Evolutionary conservation across 805 yeast genomes (phyloP).

Genomic region (Ogataea henricii): DNA sequence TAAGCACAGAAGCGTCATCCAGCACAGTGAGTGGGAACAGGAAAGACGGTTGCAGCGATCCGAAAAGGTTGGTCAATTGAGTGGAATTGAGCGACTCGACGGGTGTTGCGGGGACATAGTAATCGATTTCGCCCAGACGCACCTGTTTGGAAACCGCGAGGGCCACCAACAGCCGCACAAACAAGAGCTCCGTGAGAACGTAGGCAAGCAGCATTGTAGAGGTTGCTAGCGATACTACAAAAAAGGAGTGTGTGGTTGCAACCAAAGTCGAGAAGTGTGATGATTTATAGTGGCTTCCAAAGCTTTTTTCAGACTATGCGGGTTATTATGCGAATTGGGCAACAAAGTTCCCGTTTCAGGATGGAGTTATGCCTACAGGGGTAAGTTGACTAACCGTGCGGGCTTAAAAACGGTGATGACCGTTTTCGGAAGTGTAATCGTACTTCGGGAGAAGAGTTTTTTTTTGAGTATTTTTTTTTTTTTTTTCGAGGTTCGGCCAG

Average conservation of each 20-base stretch:
- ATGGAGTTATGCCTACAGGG: too few relatives aligned
- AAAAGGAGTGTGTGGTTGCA: too few relatives aligned
- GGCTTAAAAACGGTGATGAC: too few relatives aligned
- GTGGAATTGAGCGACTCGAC: slow-evolving; percentile 3
- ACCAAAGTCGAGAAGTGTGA: too few relatives aligned
- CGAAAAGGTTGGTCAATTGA: slow-evolving; percentile 1
- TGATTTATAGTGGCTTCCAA: too few relatives aligned
- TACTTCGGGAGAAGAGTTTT: too few relatives aligned
- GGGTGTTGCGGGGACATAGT: slow-evolving; percentile 14
- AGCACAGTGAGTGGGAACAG: slow-evolving; percentile 12
- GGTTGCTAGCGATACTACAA: not conserved
- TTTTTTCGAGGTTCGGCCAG: too few relatives aligned
- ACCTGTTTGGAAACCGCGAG: slow-evolving; percentile 15
- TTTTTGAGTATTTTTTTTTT: too few relatives aligned
- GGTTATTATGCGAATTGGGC: not conserved
- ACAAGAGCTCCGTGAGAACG: not conserved
- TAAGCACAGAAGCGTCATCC: not conserved
- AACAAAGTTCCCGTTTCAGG: not conserved
- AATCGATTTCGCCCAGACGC: slow-evolving; percentile 8
- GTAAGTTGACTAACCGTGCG: too few relatives aligned
- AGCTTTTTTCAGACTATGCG: not conserved
- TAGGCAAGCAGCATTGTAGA: not conserved
- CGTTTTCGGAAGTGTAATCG: too few relatives aligned
- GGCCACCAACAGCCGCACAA: not conserved
- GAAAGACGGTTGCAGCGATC: slow-evolving; percentile 8